A percentile compares a stretch with the other conserved stretches of the same genome.
These are phyloP conservation scores for Melanomma pulvis-pyrius DNA, from an alignment of 495 filamentous ascomycete species.

Conservation along the genomic window DNA sequence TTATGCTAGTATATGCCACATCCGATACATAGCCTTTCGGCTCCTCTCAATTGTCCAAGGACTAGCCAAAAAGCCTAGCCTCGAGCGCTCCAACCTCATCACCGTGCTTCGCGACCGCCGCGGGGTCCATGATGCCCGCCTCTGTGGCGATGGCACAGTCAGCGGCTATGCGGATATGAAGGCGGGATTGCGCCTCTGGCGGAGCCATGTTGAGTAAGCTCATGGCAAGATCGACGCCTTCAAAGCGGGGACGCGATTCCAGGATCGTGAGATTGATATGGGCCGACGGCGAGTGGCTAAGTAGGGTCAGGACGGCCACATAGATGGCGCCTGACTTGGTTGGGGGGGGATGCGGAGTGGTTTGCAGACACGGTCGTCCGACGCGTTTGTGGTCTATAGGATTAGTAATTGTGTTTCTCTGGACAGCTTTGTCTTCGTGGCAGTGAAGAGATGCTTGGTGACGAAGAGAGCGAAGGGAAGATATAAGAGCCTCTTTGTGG, in stretches of 20 bases:
- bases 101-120: conserved; percentile 38
- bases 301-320: not conserved
- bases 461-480: too few relatives aligned
- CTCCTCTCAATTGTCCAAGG: too few relatives aligned
- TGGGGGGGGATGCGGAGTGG: conserved; percentile 24
- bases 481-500: not conserved
- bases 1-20: too few relatives aligned
- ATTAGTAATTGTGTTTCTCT: too few relatives aligned
- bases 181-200: conserved; percentile 25
- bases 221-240: conserved; percentile 61
- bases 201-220: conserved; percentile 48
- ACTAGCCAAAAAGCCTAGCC: not conserved
- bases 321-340: conserved; percentile 13
- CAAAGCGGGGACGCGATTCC: conserved; percentile 58
- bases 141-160: conserved; percentile 67
- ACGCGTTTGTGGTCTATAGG: too few relatives aligned
- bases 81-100: not conserved
- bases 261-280: conserved; percentile 18
- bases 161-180: conserved; percentile 57
- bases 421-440: too few relatives aligned
- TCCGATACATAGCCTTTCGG: too few relatives aligned
- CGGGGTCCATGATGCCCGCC: conserved; percentile 44
- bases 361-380: too few relatives aligned
- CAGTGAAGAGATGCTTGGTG: too few relatives aligned
- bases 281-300: not conserved